Evolutionary conservation across 495 filamentous ascomycete genomes (phyloP).

Genomic region (Talaromyces thailandensis): DNA sequence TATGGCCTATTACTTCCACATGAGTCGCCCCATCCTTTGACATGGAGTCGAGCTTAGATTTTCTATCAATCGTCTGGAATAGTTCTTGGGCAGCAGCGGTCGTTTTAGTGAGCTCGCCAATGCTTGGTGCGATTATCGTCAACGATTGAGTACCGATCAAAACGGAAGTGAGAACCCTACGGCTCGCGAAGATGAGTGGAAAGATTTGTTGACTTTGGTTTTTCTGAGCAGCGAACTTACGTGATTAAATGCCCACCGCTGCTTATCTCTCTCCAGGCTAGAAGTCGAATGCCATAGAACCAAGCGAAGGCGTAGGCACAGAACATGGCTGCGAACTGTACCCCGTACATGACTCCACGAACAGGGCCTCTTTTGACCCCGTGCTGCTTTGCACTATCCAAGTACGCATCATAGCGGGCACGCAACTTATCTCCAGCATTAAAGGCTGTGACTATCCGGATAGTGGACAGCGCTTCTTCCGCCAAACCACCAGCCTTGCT

Average conservation of each 20-base stretch:
- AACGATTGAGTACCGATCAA: slow-evolving; percentile 8
- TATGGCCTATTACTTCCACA: slow-evolving; percentile 20
- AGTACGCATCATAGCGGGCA: slow-evolving; percentile 10
- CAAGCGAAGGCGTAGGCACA: slow-evolving; percentile 12
- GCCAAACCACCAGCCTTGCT: slow-evolving; percentile 39
- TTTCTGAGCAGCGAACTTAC: slow-evolving; percentile 19
- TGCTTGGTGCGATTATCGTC: slow-evolving; percentile 12
- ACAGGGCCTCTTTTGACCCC: slow-evolving; percentile 6
- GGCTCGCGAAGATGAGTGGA: slow-evolving; percentile 29
- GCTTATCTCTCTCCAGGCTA: slow-evolving; percentile 8
- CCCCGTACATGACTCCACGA: slow-evolving; percentile 8
- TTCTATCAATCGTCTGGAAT: slow-evolving; percentile 26
- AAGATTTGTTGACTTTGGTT: no score
- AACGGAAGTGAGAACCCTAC: slow-evolving; percentile 15
- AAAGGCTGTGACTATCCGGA: slow-evolving; percentile 14
- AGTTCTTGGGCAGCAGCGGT: slow-evolving; percentile 27
- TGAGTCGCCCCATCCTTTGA: slow-evolving; percentile 16
- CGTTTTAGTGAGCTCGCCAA: slow-evolving; percentile 25
- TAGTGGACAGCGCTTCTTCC: slow-evolving; percentile 11
- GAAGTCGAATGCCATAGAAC: slow-evolving; percentile 11
- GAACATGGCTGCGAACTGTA: slow-evolving; percentile 6
- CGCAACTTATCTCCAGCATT: slow-evolving; percentile 4
- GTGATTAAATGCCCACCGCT: slow-evolving; percentile 25
- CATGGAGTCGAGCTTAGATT: slow-evolving; percentile 25
- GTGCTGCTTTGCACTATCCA: slow-evolving; percentile 6